Evolutionary conservation across 805 yeast species (phyloP).

Genomic region (Ogataea nakhonphanomensis): DNA sequence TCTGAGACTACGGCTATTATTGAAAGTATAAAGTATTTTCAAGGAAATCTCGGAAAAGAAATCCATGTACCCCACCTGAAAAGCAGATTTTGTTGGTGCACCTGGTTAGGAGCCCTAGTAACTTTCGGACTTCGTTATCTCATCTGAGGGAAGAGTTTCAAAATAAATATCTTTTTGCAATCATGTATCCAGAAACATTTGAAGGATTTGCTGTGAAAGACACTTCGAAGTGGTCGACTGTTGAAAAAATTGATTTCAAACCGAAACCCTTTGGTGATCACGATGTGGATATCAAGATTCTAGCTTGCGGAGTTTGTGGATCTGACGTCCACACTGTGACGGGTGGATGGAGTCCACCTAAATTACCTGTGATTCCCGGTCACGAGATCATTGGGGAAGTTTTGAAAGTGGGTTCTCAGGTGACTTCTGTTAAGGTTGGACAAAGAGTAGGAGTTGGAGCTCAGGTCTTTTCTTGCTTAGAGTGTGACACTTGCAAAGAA

Average conservation of each 20-base stretch:
- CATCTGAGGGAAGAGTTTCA: too few relatives aligned
- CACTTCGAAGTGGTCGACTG: slow-evolving; percentile 33
- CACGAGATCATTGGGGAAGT: slow-evolving; percentile 66
- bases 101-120: too few relatives aligned
- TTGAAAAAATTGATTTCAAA: slow-evolving; percentile 25
- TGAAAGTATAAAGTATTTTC: too few relatives aligned
- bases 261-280: slow-evolving; percentile 37
- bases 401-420: slow-evolving; percentile 53
- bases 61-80: too few relatives aligned
- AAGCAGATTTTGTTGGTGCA: too few relatives aligned
- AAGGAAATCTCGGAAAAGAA: too few relatives aligned
- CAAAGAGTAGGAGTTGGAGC: slow-evolving; percentile 82
- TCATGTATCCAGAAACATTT: slow-evolving; percentile 34
- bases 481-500: slow-evolving; percentile 57
- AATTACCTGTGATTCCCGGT: slow-evolving; percentile 43
- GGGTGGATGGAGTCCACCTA: slow-evolving; percentile 44
- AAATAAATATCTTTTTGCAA: too few relatives aligned
- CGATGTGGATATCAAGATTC: slow-evolving; percentile 44
- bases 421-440: slow-evolving; percentile 54
- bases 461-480: slow-evolving; percentile 54
- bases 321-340: slow-evolving; percentile 52
- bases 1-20: too few relatives aligned
- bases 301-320: slow-evolving; percentile 57
- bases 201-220: slow-evolving; percentile 38
- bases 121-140: too few relatives aligned